Percentiles rank a stretch among this genome's conserved stretches.
These are phyloP conservation scores for Vigna mungo DNA, from an alignment of 306 rosid species.

Conservation along the genomic window DNA sequence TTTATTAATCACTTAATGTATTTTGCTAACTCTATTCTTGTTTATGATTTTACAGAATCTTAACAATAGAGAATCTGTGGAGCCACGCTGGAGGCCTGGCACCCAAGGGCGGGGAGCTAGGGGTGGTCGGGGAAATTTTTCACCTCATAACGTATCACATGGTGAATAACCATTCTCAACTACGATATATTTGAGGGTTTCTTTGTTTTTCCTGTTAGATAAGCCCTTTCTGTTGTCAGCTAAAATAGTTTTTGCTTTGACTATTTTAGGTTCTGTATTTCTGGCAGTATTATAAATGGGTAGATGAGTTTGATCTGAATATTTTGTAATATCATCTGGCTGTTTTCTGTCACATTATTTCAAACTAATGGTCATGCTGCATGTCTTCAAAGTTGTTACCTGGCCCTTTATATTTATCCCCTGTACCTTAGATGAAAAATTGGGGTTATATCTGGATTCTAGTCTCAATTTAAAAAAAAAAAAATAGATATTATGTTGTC, in stretches of 20 bases:
- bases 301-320: constrained; percentile 34
- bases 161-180: constrained; percentile 59
- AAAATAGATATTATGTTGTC: constrained; percentile 42
- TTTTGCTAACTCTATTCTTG: constrained; percentile 36
- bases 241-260: constrained; percentile 33
- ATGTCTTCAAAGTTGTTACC: constrained; percentile 33
- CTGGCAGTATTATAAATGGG: constrained; percentile 33
- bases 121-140: constrained; percentile 74
- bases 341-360: constrained; percentile 38
- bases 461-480: constrained; percentile 29
- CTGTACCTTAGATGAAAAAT: constrained; percentile 32
- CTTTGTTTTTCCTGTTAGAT: constrained; percentile 24
- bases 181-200: constrained; percentile 24
- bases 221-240: constrained; percentile 1
- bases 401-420: constrained; percentile 24
- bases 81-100: constrained; percentile 78
- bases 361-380: constrained; percentile 30
- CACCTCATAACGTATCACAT: constrained; percentile 63
- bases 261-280: constrained; percentile 5
- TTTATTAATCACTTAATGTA: not conserved
- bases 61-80: constrained; percentile 76
- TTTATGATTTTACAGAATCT: constrained; percentile 67
- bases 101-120: constrained; percentile 80
- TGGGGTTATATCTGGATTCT: constrained; percentile 25
- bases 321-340: constrained; percentile 31